Percentiles rank a stretch among this genome's conserved stretches.
Evolutionary conservation across 352 stramenopile genomes (phyloP).

Genomic region (Phytophthora crassamura): DNA sequence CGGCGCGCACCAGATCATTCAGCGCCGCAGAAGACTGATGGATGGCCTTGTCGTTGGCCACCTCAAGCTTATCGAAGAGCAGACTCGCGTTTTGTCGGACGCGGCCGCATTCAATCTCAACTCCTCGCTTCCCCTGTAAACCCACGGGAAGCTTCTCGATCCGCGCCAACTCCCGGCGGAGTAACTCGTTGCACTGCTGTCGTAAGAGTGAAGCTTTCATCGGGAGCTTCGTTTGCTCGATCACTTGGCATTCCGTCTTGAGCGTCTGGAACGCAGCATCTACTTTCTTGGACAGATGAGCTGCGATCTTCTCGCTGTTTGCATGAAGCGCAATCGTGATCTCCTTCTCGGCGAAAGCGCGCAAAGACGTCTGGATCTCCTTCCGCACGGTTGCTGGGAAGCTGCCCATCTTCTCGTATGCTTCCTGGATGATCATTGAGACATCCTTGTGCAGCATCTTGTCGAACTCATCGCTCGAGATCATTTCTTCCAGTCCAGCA

Average conservation of each 20-base stretch:
- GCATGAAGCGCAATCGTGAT: conserved; percentile 72
- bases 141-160: conserved; percentile 60
- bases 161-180: conserved; percentile 52
- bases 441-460: conserved; percentile 61
- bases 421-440: conserved; percentile 62
- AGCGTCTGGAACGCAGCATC: conserved; percentile 63
- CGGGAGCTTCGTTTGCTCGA: conserved; percentile 67
- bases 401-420: conserved; percentile 55
- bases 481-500: conserved; percentile 61
- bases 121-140: conserved; percentile 49
- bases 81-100: conserved; percentile 66
- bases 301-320: conserved; percentile 73
- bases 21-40: conserved; percentile 60
- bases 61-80: conserved; percentile 78
- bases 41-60: conserved; percentile 76
- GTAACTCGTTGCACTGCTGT: conserved; percentile 56
- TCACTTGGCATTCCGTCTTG: conserved; percentile 56
- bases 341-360: conserved; percentile 65
- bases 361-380: conserved; percentile 64
- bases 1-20: conserved; percentile 57
- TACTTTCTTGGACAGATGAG: conserved; percentile 58
- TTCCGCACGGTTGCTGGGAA: conserved; percentile 61
- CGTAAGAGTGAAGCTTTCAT: conserved; percentile 63
- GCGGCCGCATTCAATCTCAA: conserved; percentile 64
- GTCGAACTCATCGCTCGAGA: conserved; percentile 66